phyloP scores from a whole-genome alignment of 2,329 filamentous ascomycete genomes.

The Paraconiothyrium sp. region DNA sequence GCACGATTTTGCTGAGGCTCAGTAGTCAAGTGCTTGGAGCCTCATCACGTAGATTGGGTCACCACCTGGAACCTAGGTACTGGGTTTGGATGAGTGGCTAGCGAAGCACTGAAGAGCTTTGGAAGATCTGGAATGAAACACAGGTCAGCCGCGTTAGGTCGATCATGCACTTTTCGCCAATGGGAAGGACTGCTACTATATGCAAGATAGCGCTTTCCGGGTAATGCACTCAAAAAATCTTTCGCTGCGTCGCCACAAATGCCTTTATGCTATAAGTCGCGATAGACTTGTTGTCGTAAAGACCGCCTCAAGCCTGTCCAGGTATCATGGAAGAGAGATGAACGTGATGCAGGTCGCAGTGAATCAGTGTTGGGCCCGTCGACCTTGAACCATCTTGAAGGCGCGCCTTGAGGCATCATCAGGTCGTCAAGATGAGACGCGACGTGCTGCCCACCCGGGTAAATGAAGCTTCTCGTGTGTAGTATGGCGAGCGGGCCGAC shows the following conservation, averaged over 20 bases:
- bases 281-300: not conserved
- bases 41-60: constrained; percentile 18
- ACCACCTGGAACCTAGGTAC: constrained; percentile 27
- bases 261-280: not conserved
- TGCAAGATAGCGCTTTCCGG: constrained; percentile 10
- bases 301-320: not conserved
- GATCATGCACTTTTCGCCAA: constrained; percentile 12
- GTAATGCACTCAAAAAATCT: not conserved
- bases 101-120: constrained; percentile 18
- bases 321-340: not conserved
- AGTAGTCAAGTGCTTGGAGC: constrained; percentile 17
- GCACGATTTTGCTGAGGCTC: constrained; percentile 14
- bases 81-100: constrained; percentile 20
- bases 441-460: constrained; percentile 7
- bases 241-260: not conserved
- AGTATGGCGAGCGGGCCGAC: constrained; percentile 12
- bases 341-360: not conserved
- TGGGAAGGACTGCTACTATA: constrained; percentile 8
- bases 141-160: constrained; percentile 18
- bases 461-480: constrained; percentile 2
- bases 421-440: not conserved
- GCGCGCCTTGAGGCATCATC: not conserved
- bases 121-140: constrained; percentile 13
- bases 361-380: not conserved
- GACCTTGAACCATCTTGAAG: not conserved